These are phyloP conservation scores for Hemileccinum rubropunctum DNA, from an alignment of 768 basidiomycete genomes.

Conservation along the genomic window DNA sequence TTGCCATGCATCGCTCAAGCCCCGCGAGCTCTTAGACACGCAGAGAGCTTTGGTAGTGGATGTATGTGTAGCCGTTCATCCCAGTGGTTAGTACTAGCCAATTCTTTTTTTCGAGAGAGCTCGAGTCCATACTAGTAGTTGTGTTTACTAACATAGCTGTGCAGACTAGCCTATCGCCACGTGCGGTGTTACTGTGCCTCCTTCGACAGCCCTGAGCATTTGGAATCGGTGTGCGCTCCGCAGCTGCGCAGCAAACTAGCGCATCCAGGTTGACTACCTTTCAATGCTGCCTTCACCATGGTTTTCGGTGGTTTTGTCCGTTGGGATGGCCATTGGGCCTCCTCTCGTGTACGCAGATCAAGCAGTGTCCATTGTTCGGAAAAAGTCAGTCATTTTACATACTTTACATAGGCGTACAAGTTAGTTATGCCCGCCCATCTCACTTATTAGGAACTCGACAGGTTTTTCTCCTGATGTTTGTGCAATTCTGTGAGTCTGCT, in stretches of 20 bases:
- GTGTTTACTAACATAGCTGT: too few species aligned
- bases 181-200: neutral
- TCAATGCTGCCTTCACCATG: slow-evolving; percentile 50
- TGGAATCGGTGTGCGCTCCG: slow-evolving; percentile 5
- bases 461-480: slow-evolving; percentile 88
- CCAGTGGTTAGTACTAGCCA: too few species aligned
- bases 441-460: slow-evolving; percentile 61
- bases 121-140: too few species aligned
- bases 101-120: too few species aligned
- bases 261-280: neutral
- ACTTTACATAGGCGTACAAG: neutral
- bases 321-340: slow-evolving; percentile 84
- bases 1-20: slow-evolving; percentile 6
- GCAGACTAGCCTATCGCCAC: neutral
- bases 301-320: slow-evolving; percentile 65
- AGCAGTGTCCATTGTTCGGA: slow-evolving; percentile 74
- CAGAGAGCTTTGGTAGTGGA: neutral
- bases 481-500: slow-evolving; percentile 62
- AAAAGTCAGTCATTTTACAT: slow-evolving; percentile 46
- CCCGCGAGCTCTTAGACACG: slow-evolving; percentile 4
- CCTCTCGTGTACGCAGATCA: slow-evolving; percentile 86
- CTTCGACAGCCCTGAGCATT: neutral
- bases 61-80: neutral
- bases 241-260: slow-evolving; percentile 2
- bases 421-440: slow-evolving; percentile 3